Evolutionary conservation across 2,329 filamentous ascomycete genomes (phyloP).

Genomic region (Trichoderma asperellum): DNA sequence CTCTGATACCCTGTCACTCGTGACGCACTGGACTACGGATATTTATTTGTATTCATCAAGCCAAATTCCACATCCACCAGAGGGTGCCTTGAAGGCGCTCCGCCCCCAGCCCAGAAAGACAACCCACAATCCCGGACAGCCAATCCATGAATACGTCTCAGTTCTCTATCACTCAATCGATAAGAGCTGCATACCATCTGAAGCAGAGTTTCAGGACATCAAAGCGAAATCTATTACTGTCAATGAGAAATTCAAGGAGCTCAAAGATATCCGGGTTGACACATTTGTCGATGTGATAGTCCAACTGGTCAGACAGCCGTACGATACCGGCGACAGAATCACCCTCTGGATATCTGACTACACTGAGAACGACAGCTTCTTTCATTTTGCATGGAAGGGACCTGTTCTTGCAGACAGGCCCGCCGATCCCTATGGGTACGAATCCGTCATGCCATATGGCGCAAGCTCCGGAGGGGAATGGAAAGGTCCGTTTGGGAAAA

Average conservation of each 20-base stretch:
- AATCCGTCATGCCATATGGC: constrained; percentile 36
- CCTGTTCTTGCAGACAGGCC: constrained; percentile 45
- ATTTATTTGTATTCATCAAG: constrained; percentile 50
- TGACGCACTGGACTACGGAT: constrained; percentile 48
- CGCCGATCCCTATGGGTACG: constrained; percentile 62
- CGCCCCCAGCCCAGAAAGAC: constrained; percentile 32
- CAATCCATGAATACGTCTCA: constrained; percentile 52
- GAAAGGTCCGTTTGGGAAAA: constrained; percentile 74
- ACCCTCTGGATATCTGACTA: constrained; percentile 83
- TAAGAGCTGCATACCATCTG: constrained; percentile 49
- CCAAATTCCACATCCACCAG: constrained; percentile 42
- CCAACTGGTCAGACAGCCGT: constrained; percentile 64
- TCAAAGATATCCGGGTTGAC: constrained; percentile 63
- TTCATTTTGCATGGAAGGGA: constrained; percentile 48
- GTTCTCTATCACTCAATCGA: constrained; percentile 51
- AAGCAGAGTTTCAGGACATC: constrained; percentile 48
- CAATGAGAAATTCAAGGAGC: constrained; percentile 62
- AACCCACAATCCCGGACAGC: constrained; percentile 31
- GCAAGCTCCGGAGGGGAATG: constrained; percentile 50
- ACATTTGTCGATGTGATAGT: constrained; percentile 72
- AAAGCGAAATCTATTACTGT: constrained; percentile 47
- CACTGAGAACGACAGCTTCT: constrained; percentile 70
- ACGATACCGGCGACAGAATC: constrained; percentile 49
- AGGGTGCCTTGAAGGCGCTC: constrained; percentile 42
- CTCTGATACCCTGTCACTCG: constrained; percentile 44